Evolutionary conservation across 2,329 filamentous ascomycete species (phyloP).

Genomic region (Grosmannia penicillata): DNA sequence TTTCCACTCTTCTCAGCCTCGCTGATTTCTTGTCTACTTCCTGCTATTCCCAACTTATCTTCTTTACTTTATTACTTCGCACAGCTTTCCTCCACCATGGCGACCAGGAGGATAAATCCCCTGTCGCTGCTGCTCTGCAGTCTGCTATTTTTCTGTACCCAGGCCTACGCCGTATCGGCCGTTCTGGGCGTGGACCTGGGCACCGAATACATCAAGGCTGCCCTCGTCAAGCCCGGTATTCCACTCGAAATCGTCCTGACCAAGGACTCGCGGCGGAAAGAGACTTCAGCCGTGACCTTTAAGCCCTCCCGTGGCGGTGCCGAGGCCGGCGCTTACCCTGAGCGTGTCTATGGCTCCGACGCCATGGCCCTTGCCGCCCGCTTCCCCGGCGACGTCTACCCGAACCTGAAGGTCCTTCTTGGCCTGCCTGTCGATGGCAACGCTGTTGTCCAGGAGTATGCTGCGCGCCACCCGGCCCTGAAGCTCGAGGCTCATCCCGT

Average conservation of each 20-base stretch:
- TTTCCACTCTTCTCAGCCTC: no score
- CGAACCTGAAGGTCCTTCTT: slow-evolving; percentile 83
- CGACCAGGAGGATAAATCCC: slow-evolving; percentile 19
- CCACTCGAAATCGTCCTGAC: slow-evolving; percentile 96
- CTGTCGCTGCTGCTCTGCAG: slow-evolving; percentile 22
- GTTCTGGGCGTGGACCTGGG: slow-evolving; percentile 89
- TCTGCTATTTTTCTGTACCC: slow-evolving; percentile 27
- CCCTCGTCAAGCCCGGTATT: slow-evolving; percentile 89
- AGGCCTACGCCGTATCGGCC: slow-evolving; percentile 45
- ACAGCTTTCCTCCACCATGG: slow-evolving; percentile 20
- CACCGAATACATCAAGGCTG: slow-evolving; percentile 93
- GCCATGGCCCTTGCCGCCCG: slow-evolving; percentile 74
- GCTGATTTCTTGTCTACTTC: not conserved
- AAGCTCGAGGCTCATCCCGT: slow-evolving; percentile 44
- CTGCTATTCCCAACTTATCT: not conserved
- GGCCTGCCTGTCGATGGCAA: slow-evolving; percentile 50
- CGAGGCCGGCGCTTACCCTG: slow-evolving; percentile 57
- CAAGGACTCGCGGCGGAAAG: slow-evolving; percentile 95
- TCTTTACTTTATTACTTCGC: no score
- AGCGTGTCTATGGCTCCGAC: slow-evolving; percentile 83
- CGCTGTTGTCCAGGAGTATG: slow-evolving; percentile 54
- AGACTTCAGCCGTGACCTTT: slow-evolving; percentile 80
- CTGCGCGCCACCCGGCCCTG: slow-evolving; percentile 62
- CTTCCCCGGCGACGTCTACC: slow-evolving; percentile 87
- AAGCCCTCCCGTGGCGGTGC: slow-evolving; percentile 62